Base-by-base conservation (phyloP, 2,329 filamentous ascomycete genomes). In the Clarireedia paspali region DNA sequence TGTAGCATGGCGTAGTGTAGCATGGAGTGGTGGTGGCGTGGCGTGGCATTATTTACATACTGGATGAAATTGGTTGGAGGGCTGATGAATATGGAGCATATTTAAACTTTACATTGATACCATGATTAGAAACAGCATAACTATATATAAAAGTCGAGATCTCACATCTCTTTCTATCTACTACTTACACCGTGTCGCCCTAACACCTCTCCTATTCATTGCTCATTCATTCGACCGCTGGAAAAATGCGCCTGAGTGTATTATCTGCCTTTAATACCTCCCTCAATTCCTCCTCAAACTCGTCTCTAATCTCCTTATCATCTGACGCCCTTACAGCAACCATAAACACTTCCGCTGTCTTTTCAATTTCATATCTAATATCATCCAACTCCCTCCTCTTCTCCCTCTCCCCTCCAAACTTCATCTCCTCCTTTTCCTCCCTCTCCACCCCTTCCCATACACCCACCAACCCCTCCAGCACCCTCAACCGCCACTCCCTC, bases 401-500 rank as follows among this genome's bases (percentile, higher is more conserved):
- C 26, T 20, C 36, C 20, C 66, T 44, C 51, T 50, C 44, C 53
- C 36, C 24, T n/a, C 17, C 20, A 20, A 20, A 20, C 20, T 20
- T 20, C 20, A 20, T 20, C 20, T 20, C 12, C 40, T 55, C 39
- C 24, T 12, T 27, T 36, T 20, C 17, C 20, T 49, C 47, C 40
- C 24, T 14, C 34, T 17, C 27, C 14, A 58, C 7, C n/a, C 80
- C 81, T 4, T 84, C 68, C 83, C 84, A 89, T 67, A 83, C 86
- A 1, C 82, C 66, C 38, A 78, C 76, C 1, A 89, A 60, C 0
- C 80, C 82, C 61, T 79, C 80, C 47, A 90, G 68, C 5, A 92
- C 72, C 57, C 87, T 82, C 4, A 79, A 81, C 27, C 81, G 74
- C 73, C 88, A 84, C 34, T 20, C 14, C 6, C 82, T 45, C 4